A percentile compares a stretch with the other conserved stretches of the same genome.
Evolutionary conservation across 495 filamentous ascomycete genomes (phyloP).

Genomic region (Tuber magnatum): DNA sequence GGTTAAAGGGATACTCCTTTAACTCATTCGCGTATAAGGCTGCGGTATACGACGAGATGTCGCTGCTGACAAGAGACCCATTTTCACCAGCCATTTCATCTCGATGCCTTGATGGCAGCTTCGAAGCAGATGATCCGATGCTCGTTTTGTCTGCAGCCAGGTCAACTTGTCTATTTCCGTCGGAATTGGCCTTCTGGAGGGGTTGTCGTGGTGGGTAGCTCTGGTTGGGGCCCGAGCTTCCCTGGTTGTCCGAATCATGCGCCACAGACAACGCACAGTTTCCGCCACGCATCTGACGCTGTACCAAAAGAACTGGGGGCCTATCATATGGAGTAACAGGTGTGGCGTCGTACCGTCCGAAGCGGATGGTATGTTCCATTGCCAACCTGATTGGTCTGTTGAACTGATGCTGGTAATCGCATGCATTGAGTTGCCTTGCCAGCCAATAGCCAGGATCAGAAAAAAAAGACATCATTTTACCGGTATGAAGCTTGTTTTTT

Average conservation of each 20-base stretch:
- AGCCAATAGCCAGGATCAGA: not conserved
- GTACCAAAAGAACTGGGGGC: not conserved
- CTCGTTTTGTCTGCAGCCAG: not conserved
- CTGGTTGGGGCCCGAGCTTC: slow-evolving; percentile 33
- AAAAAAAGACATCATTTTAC: not conserved
- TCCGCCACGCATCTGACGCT: slow-evolving; percentile 5
- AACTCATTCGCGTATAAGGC: slow-evolving; percentile 36
- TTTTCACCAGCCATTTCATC: slow-evolving; percentile 38
- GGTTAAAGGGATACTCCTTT: slow-evolving; percentile 37
- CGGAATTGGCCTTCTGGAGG: slow-evolving; percentile 35
- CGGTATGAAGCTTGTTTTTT: too few relatives aligned
- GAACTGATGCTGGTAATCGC: not conserved
- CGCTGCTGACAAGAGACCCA: slow-evolving; percentile 31
- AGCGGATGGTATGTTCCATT: not conserved
- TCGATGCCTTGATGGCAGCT: slow-evolving; percentile 34
- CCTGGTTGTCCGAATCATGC: slow-evolving; percentile 23
- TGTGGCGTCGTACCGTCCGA: not conserved
- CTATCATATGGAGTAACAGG: not conserved
- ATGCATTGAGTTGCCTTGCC: not conserved
- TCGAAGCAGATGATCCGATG: slow-evolving; percentile 3
- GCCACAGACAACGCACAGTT: slow-evolving; percentile 40
- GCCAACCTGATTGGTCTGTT: not conserved
- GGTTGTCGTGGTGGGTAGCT: slow-evolving; percentile 35
- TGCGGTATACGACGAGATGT: slow-evolving; percentile 35
- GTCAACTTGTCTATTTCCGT: slow-evolving; percentile 1